These are phyloP conservation scores for Phaeosphaeriaceae sp. DNA, from an alignment of 2,329 filamentous ascomycete genomes.

Conservation along the genomic window DNA sequence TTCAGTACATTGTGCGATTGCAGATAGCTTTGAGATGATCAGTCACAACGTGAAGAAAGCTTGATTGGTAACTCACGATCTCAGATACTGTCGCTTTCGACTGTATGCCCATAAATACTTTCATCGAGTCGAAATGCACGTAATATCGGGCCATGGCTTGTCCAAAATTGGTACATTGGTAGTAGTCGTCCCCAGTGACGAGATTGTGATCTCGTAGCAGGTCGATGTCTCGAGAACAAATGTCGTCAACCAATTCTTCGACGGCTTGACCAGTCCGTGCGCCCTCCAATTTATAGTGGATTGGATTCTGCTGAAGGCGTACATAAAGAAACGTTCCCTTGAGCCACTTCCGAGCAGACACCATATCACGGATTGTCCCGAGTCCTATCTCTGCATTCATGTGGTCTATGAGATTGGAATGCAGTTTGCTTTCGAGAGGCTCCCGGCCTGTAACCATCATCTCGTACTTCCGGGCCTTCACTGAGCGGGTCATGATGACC, in stretches of 20 bases:
- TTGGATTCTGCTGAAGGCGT: slow-evolving; percentile 73
- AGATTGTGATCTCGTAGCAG: slow-evolving; percentile 68
- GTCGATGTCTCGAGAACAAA: slow-evolving; percentile 73
- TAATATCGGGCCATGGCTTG: slow-evolving; percentile 85
- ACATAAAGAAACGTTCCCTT: slow-evolving; percentile 79
- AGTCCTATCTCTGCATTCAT: slow-evolving; percentile 84
- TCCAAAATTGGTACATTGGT: slow-evolving; percentile 75
- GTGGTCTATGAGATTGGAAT: slow-evolving; percentile 81
- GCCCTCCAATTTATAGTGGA: slow-evolving; percentile 71
- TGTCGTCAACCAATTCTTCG: slow-evolving; percentile 71
- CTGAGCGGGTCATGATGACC: slow-evolving; percentile 77
- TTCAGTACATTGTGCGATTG: slow-evolving; percentile 72
- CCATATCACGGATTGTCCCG: slow-evolving; percentile 70
- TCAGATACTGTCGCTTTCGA: slow-evolving; percentile 67
- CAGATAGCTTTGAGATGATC: slow-evolving; percentile 62
- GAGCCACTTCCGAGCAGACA: slow-evolving; percentile 76
- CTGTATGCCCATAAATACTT: slow-evolving; percentile 68
- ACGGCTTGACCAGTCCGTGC: slow-evolving; percentile 57
- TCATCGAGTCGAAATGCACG: slow-evolving; percentile 82
- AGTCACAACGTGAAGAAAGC: not conserved
- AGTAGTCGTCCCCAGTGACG: slow-evolving; percentile 56
- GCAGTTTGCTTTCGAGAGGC: slow-evolving; percentile 77
- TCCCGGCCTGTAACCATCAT: slow-evolving; percentile 76
- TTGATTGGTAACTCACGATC: slow-evolving; percentile 63
- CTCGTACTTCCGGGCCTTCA: slow-evolving; percentile 71